Evolutionary conservation across 495 filamentous ascomycete species (phyloP).

Genomic region (Lophiotrema nucula): DNA sequence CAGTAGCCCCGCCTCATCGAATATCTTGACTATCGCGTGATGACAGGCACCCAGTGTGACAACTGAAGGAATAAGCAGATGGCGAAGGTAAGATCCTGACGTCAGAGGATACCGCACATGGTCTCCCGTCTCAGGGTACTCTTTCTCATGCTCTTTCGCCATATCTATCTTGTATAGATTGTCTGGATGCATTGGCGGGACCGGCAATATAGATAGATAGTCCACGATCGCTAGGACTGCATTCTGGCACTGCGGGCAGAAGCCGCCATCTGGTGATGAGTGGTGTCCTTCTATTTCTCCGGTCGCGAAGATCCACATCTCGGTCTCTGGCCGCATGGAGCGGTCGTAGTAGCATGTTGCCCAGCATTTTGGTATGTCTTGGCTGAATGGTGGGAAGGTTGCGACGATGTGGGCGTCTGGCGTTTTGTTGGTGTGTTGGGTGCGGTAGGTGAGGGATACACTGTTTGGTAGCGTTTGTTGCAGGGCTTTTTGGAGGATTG

Average conservation of each 20-base stretch:
- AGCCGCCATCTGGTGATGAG: background rate
- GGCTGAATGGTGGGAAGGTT: slow-evolving; percentile 19
- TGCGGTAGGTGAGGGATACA: slow-evolving; percentile 37
- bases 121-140: slow-evolving; percentile 18
- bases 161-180: background rate
- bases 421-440: slow-evolving; percentile 31
- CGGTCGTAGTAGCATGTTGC: slow-evolving; percentile 40
- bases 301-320: slow-evolving; percentile 38
- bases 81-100: slow-evolving; percentile 4
- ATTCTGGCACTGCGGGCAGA: slow-evolving; percentile 12
- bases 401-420: slow-evolving; percentile 31
- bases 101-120: slow-evolving; percentile 10
- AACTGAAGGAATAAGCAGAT: slow-evolving; percentile 20
- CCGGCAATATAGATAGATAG: slow-evolving; percentile 13
- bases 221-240: slow-evolving; percentile 7
- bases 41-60: slow-evolving; percentile 28
- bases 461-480: slow-evolving; percentile 33
- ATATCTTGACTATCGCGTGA: slow-evolving; percentile 8
- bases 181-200: slow-evolving; percentile 9
- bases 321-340: slow-evolving; percentile 40
- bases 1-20: slow-evolving; percentile 8
- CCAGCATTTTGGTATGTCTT: slow-evolving; percentile 28
- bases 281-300: slow-evolving; percentile 30
- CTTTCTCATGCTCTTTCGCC: slow-evolving; percentile 20
- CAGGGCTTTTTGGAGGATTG: slow-evolving; percentile 29